A percentile compares a stretch with the other conserved stretches of the same genome.
These are phyloP conservation scores for Gillenia trifoliata DNA, from an alignment of 306 rosid genomes.

Conservation along the genomic window DNA sequence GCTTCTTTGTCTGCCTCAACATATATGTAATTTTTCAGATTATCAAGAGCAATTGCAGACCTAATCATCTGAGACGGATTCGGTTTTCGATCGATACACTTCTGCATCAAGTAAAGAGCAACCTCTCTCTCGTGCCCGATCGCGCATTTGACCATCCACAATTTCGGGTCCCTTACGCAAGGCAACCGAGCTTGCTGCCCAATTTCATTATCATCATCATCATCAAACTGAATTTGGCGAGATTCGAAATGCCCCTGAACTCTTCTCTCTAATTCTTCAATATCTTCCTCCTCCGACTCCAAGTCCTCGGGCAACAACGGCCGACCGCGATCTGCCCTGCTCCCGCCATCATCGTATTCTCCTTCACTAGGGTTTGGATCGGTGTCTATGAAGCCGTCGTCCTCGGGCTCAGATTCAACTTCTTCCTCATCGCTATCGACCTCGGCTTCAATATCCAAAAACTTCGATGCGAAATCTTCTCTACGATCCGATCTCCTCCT, in stretches of 20 bases:
- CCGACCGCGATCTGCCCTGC: background rate
- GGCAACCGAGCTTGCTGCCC: conserved; percentile 92
- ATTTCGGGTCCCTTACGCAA: conserved; percentile 88
- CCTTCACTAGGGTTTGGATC: background rate
- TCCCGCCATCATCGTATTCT: background rate
- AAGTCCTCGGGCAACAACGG: background rate
- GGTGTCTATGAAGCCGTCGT: background rate
- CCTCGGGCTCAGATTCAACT: background rate
- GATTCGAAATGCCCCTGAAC: too few species aligned
- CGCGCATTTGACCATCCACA: conserved; percentile 94
- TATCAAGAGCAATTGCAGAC: conserved; percentile 78
- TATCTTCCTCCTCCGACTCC: conserved; percentile 51
- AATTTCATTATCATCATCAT: conserved; percentile 45
- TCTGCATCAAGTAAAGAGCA: conserved; percentile 82
- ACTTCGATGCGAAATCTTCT: background rate
- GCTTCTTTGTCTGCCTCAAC: conserved; percentile 94
- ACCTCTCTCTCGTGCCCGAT: conserved; percentile 85
- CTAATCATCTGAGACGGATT: conserved; percentile 52
- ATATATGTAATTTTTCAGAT: conserved; percentile 68
- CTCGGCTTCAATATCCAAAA: conserved; percentile 7
- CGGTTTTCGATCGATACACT: conserved; percentile 66
- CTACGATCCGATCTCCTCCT: background rate
- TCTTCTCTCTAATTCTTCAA: conserved; percentile 60
- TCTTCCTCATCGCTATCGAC: background rate
- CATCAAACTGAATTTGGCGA: conserved; percentile 7